Evolutionary conservation across 192 early-diverging fungal species (phyloP), one percentile per base, ranked within the genome.

Genomic region (Entomortierella lignicola): DNA sequence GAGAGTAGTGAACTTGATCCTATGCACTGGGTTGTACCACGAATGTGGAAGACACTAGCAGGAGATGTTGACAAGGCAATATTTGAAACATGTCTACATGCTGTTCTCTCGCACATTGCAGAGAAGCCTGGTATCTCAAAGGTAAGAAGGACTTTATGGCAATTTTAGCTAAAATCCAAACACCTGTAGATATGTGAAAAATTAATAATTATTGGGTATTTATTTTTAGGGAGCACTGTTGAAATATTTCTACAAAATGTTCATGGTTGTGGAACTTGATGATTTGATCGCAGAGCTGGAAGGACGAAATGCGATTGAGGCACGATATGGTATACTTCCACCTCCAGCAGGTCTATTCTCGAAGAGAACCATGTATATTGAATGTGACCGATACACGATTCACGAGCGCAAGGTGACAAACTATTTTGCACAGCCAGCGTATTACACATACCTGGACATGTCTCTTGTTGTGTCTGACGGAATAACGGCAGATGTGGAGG

Each of bases 71-170:
- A 70, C 31, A 54, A 54, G 21, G 20, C 41, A 5, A 58, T 61
- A 2, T 79, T 55, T 56, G 75, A 79, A 47, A 79, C 58, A 55
- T 23, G 55, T 21, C 47, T 79, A 12, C 75, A 79, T 31, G 43
- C 75, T 2, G 47, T 79, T 21, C 50, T 70, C 6, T 58, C 75
- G 23, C 47, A 65, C 26, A 66, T 79, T 55, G 66, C 63, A 3
- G 75, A 79, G 8, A 57, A 57, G 4, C 75, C 75, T 4, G 75
- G 75, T 15, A 32, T 69, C 18, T 66, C 75, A 57, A 79, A 79
- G 63, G 71, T 73, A 64, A 13, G n/a, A n/a, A n/a, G n/a, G n/a
- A n/a, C n/a, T n/a, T n/a, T n/a, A n/a, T n/a, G n/a, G n/a, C n/a
- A n/a, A n/a, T n/a, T n/a, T n/a, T n/a, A n/a, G n/a, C n/a, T n/a